Conservation (phyloP, 768 basidiomycete species). For the Grammothele lineata region DNA sequence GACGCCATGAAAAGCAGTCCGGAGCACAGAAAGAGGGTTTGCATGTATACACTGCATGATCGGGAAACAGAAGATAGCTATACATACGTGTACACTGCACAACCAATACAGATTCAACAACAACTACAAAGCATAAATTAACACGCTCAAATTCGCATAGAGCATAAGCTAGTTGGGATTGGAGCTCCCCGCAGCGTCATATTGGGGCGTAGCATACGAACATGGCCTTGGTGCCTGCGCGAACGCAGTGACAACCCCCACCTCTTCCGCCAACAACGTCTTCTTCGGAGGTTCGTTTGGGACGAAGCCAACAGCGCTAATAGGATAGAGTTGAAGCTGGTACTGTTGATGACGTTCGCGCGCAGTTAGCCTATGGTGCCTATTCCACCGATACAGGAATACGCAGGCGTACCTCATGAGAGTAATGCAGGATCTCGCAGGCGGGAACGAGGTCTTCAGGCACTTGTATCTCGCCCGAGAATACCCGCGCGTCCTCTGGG, state of each 20-base stretch:
- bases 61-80: no score
- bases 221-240: slow-evolving; percentile 10
- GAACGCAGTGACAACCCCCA: slow-evolving; percentile 19
- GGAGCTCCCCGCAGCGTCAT: not conserved
- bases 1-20: slow-evolving; percentile 20
- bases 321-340: slow-evolving; percentile 11
- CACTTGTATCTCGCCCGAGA: slow-evolving; percentile 17
- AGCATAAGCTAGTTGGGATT: no score
- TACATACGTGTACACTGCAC: no score
- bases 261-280: slow-evolving; percentile 8
- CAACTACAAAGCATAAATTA: no score
- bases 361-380: no score
- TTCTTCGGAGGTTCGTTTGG: not conserved
- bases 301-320: slow-evolving; percentile 16
- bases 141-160: no score
- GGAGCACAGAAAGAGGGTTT: no score
- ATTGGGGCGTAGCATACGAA: slow-evolving; percentile 7
- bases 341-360: slow-evolving; percentile 17
- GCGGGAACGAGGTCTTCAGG: slow-evolving; percentile 14
- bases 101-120: no score
- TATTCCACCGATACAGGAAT: not conserved
- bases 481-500: not conserved
- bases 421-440: slow-evolving; percentile 17
- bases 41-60: no score
- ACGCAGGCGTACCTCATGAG: slow-evolving; percentile 9